These are phyloP conservation scores for Ustilago trichophora DNA, from an alignment of 1,284 basidiomycete species.

Conservation along the genomic window DNA sequence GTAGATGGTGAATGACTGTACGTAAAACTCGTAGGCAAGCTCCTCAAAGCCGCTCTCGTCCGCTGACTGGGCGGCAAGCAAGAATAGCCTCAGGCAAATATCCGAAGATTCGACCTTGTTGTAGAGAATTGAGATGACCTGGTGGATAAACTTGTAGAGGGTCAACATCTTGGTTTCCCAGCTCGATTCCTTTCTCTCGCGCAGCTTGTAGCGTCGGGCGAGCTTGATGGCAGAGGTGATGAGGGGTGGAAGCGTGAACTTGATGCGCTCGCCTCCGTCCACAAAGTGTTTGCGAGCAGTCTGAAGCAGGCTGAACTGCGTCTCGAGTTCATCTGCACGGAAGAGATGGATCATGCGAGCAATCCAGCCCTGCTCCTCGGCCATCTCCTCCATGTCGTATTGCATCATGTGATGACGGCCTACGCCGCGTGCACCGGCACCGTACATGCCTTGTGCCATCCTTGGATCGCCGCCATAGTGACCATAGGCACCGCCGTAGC, in stretches of 20 bases:
- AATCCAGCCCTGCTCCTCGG: constrained; percentile 64
- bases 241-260: constrained; percentile 61
- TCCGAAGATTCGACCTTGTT: constrained; percentile 64
- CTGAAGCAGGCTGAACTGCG: constrained; percentile 62
- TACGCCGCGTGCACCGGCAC: constrained; percentile 35
- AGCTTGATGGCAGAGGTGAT: constrained; percentile 60
- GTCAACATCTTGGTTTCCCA: constrained; percentile 63
- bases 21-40: constrained; percentile 64
- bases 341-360: constrained; percentile 65
- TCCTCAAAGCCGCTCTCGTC: constrained; percentile 64
- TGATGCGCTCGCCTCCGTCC: constrained; percentile 62
- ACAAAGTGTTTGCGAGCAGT: constrained; percentile 61
- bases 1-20: constrained; percentile 65
- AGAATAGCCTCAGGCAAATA: constrained; percentile 58
- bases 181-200: constrained; percentile 45
- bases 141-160: constrained; percentile 64
- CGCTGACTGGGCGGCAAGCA: constrained; percentile 62
- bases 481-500: constrained; percentile 37
- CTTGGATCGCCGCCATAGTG: constrained; percentile 34
- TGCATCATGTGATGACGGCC: constrained; percentile 48
- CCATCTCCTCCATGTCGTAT: constrained; percentile 62
- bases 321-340: constrained; percentile 58
- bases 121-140: constrained; percentile 63
- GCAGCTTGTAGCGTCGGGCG: constrained; percentile 61
- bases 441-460: constrained; percentile 44